phyloP scores from a whole-genome alignment of 257 asterid genomes.

The Solanum virginianum region DNA sequence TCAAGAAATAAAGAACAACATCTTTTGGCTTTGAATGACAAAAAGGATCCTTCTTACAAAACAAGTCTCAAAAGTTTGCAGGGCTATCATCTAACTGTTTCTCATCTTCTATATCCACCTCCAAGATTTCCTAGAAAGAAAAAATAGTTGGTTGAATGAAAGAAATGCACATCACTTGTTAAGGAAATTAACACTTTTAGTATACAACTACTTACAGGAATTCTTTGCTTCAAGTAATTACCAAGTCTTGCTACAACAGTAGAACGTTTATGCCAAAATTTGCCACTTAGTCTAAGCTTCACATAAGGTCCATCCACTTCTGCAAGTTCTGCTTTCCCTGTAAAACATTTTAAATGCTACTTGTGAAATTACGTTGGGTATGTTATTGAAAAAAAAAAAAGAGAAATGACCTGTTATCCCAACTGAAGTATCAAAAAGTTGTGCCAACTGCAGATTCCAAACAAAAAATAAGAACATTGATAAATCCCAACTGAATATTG shows the following conservation, averaged over 20 bases:
- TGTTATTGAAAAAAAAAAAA: not conserved
- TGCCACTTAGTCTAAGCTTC: conserved; percentile 68
- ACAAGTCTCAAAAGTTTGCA: conserved; percentile 33
- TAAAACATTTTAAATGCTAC: not conserved
- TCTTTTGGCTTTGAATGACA: not conserved
- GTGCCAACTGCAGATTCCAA: conserved; percentile 52
- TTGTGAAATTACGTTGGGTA: not conserved
- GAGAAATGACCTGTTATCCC: conserved; percentile 66
- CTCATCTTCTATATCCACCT: conserved; percentile 91
- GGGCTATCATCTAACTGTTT: conserved; percentile 97
- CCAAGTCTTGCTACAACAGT: conserved; percentile 71
- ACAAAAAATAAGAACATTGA: not conserved
- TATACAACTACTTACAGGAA: conserved; percentile 41
- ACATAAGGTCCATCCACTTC: conserved; percentile 89
- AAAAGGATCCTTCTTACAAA: not conserved
- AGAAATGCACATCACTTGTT: not conserved
- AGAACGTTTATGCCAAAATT: conserved; percentile 79
- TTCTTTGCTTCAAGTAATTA: conserved; percentile 88
- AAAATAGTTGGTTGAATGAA: not conserved
- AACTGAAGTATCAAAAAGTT: conserved; percentile 68
- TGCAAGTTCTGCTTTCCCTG: conserved; percentile 83
- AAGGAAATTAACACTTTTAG: not conserved
- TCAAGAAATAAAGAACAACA: not conserved
- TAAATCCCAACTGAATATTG: not conserved
- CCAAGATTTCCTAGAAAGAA: conserved; percentile 61